These are phyloP conservation scores for Cucurbita argyrosperma DNA, from an alignment of 306 rosid genomes.

Conservation along the genomic window DNA sequence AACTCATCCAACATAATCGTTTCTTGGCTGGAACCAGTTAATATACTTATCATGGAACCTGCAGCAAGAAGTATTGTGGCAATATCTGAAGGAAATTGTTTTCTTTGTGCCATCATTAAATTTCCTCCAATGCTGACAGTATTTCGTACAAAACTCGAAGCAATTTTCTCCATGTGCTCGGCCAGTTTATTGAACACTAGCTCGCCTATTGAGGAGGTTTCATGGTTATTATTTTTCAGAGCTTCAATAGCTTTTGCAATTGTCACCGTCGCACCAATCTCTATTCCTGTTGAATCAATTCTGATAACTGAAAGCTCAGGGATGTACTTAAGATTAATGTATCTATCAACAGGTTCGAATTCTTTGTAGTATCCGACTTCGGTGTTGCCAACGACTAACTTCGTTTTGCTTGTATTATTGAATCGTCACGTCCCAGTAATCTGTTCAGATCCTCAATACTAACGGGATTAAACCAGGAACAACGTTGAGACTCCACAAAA, in stretches of 20 bases:
- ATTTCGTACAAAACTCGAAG: slow-evolving; percentile 48
- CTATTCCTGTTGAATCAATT: slow-evolving; percentile 44
- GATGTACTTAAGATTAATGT: slow-evolving; percentile 40
- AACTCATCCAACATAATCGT: slow-evolving; percentile 46
- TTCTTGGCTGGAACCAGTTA: slow-evolving; percentile 34
- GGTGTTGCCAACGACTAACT: slow-evolving; percentile 62
- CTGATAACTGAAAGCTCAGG: slow-evolving; percentile 40
- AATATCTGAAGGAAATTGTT: slow-evolving; percentile 74
- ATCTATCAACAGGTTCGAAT: slow-evolving; percentile 23
- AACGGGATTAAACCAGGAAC: slow-evolving; percentile 44
- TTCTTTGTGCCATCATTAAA: slow-evolving; percentile 77
- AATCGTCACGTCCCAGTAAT: slow-evolving; percentile 16
- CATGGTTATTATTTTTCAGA: slow-evolving; percentile 17
- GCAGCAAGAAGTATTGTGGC: slow-evolving; percentile 66
- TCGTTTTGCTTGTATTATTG: slow-evolving; percentile 12
- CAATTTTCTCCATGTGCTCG: slow-evolving; percentile 63
- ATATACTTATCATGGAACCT: slow-evolving; percentile 47
- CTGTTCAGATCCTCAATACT: slow-evolving; percentile 37
- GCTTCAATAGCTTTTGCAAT: slow-evolving; percentile 53
- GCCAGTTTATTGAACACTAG: slow-evolving; percentile 39
- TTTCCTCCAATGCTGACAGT: slow-evolving; percentile 80
- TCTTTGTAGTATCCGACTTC: slow-evolving; percentile 71
- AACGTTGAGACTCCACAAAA: slow-evolving; percentile 23
- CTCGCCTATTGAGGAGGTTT: slow-evolving; percentile 15
- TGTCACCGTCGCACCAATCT: slow-evolving; percentile 57